These are phyloP conservation scores for Backusella psychrophila DNA, from an alignment of 192 early-diverging fungal species.

Conservation along the genomic window DNA sequence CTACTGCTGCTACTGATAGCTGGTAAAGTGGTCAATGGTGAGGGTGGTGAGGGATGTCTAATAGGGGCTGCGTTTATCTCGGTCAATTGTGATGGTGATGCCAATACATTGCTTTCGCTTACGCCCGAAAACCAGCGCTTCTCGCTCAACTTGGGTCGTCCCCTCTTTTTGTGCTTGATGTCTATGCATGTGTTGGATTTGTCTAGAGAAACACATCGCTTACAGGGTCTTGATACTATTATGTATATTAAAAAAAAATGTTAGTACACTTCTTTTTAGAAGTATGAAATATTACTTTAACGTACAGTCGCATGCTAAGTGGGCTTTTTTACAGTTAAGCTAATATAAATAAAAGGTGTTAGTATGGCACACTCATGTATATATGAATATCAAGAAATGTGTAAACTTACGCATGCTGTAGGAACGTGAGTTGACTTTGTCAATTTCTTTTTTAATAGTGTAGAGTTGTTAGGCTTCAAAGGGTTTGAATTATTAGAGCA, in stretches of 20 bases:
- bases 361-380: background rate
- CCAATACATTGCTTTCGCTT: background rate
- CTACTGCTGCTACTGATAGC: background rate
- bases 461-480: conserved; percentile 8
- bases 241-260: background rate
- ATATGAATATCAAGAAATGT: background rate
- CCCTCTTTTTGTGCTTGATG: conserved; percentile 85
- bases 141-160: conserved; percentile 74
- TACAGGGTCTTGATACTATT: conserved; percentile 74
- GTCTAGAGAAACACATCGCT: conserved; percentile 70
- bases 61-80: background rate
- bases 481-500: background rate
- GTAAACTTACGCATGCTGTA: conserved; percentile 66
- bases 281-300: conserved; percentile 10
- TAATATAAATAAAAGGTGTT: background rate
- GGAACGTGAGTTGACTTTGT: conserved; percentile 73
- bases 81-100: background rate
- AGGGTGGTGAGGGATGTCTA: background rate
- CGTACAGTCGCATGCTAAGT: conserved; percentile 84
- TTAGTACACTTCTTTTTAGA: background rate
- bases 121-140: conserved; percentile 34
- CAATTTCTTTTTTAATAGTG: conserved; percentile 28
- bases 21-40: background rate
- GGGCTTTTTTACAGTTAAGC: conserved; percentile 83
- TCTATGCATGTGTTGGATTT: conserved; percentile 78